Evolutionary conservation across 805 yeast genomes (phyloP).

Genomic region (Debaryomyces hansenii): DNA sequence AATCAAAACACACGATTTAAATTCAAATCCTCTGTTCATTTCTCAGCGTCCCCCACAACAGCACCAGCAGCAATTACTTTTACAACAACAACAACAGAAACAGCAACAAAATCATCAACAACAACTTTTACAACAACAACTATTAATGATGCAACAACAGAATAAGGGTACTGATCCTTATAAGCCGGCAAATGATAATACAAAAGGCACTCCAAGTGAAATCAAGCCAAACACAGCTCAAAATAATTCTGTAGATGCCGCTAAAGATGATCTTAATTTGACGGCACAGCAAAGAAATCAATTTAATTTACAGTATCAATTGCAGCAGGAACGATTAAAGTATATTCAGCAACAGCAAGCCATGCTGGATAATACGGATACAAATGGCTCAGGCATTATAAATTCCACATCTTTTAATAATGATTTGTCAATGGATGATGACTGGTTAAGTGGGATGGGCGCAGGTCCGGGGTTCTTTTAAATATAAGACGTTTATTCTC

Average conservation of each 20-base stretch:
- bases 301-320: conserved; percentile 15
- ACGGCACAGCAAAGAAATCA: conserved; percentile 15
- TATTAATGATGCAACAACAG: conserved; percentile 26
- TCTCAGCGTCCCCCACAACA: background rate
- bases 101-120: conserved; percentile 12
- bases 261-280: conserved; percentile 1
- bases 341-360: conserved; percentile 14
- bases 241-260: too few relatives aligned
- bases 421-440: conserved; percentile 6
- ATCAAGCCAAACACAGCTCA: background rate
- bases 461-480: conserved; percentile 31
- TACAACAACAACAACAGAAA: conserved; percentile 1
- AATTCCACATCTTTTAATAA: background rate
- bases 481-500: background rate
- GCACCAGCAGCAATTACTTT: conserved; percentile 2
- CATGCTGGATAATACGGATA: background rate
- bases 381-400: background rate
- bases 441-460: conserved; percentile 35
- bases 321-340: conserved; percentile 16
- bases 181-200: conserved; percentile 9
- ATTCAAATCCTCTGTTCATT: background rate
- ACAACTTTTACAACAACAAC: conserved; percentile 18
- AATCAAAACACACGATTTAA: background rate
- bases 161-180: conserved; percentile 23
- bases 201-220: background rate